Base-by-base conservation (phyloP, 2,329 filamentous ascomycete genomes). In the Colletotrichum sp. region DNA sequence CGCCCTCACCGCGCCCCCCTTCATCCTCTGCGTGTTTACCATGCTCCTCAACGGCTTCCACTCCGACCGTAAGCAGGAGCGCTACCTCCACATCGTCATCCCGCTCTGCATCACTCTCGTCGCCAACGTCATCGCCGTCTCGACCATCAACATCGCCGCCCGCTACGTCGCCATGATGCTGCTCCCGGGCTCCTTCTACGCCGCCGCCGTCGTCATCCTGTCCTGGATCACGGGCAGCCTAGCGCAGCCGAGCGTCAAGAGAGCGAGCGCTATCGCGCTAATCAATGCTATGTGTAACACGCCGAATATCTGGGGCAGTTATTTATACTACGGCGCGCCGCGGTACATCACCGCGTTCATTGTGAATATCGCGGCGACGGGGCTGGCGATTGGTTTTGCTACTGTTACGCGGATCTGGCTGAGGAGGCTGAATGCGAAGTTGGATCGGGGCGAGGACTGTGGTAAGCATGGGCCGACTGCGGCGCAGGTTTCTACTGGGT, bases 51-150 rank as follows among this genome's bases (percentile, higher is more conserved):
- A 81, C 77, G 81, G 83, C 15, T 92, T 91, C 88, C 93, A 95
- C 81, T 93, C 93, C 15, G 94, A 95, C 82, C 89, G 88, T 62
- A 94, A 92, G 0, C 92, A 93, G 28, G 94, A 95, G 83, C 90
- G 93, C 5, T 95, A 92, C 83, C 91, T 90, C 81, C 94, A 95
- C 83, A 89, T 95, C 75, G 88, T 88, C 0, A 74, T 91, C 2
- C 93, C 94, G 0, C 87, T 95, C 13, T 89, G 87, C 73, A 85
- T 95, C 55, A 90, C 91, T 16, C 87, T 95, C 4, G 85, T 85
- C 1, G 90, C 92, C 3, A 95, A 94, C 84, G 93, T 95, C 78
- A 87, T 95, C 64, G 92, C 92, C 13, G 93, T 92, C 2, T 86
- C 91, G 0, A 95, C 93, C 0, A 91, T 88, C 0, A 82, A 86